These are phyloP conservation scores for Globisporangium alternatum DNA, from an alignment of 352 stramenopile genomes.

Conservation along the genomic window DNA sequence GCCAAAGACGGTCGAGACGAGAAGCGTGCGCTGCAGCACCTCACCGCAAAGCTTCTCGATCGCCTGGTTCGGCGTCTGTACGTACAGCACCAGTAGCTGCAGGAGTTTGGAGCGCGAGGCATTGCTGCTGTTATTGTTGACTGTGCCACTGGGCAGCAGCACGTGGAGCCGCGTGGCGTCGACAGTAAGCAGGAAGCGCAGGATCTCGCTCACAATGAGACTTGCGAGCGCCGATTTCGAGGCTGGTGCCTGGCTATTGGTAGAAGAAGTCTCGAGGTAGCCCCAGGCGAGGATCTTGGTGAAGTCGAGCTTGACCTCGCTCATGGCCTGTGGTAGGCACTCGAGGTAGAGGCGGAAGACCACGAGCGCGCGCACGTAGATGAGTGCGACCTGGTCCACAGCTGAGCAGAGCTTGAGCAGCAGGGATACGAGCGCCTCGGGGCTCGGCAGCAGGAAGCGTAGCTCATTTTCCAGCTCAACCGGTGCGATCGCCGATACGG, in stretches of 20 bases:
- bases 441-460: slow-evolving; percentile 68
- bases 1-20: slow-evolving; percentile 58
- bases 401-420: slow-evolving; percentile 66
- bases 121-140: slow-evolving; percentile 19
- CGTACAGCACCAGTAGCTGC: slow-evolving; percentile 62
- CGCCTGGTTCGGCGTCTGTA: slow-evolving; percentile 29
- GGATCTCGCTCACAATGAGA: slow-evolving; percentile 66
- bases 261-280: slow-evolving; percentile 30
- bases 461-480: slow-evolving; percentile 60
- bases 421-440: slow-evolving; percentile 74
- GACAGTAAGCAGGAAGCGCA: slow-evolving; percentile 62
- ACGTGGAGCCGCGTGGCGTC: slow-evolving; percentile 58
- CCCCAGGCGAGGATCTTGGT: slow-evolving; percentile 74
- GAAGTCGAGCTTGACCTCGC: slow-evolving; percentile 82
- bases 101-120: slow-evolving; percentile 47
- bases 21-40: slow-evolving; percentile 57
- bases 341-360: slow-evolving; percentile 78
- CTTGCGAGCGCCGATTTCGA: slow-evolving; percentile 32
- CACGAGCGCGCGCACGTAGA: slow-evolving; percentile 71
- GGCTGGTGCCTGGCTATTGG: neutral
- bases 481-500: slow-evolving; percentile 14
- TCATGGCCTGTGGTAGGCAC: slow-evolving; percentile 70
- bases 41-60: slow-evolving; percentile 39
- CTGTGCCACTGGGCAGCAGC: slow-evolving; percentile 29
- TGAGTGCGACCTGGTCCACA: slow-evolving; percentile 37